phyloP scores from a whole-genome alignment of 1,139 yeast genomes.

The Magnusiomyces paraingens region DNA sequence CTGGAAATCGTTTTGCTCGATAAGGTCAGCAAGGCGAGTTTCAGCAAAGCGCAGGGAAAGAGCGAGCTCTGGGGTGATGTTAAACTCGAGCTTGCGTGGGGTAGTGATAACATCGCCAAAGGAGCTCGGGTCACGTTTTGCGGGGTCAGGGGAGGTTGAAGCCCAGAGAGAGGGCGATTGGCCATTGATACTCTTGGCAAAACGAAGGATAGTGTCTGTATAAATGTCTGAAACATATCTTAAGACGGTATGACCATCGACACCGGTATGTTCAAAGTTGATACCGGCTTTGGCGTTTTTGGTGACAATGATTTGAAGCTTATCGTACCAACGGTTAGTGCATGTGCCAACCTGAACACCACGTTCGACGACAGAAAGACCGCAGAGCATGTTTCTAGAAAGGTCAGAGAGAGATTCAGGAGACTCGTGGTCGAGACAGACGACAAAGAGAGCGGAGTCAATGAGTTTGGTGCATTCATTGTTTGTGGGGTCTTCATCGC shows the following conservation, averaged over 20 bases:
- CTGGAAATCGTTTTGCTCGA: conserved; percentile 83
- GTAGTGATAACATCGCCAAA: conserved; percentile 42
- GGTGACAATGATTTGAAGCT: conserved; percentile 82
- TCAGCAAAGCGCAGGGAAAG: conserved; percentile 85
- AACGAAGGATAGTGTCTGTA: conserved; percentile 81
- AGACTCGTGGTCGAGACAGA: conserved; percentile 74
- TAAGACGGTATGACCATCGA: conserved; percentile 89
- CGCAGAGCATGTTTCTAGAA: conserved; percentile 81
- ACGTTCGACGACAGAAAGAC: conserved; percentile 66
- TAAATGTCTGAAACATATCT: conserved; percentile 85
- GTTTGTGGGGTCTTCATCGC: conserved; percentile 36
- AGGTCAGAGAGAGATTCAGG: conserved; percentile 61
- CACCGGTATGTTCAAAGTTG: conserved; percentile 92
- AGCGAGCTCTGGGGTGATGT: conserved; percentile 67
- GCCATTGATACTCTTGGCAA: conserved; percentile 76
- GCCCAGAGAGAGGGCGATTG: conserved; percentile 78
- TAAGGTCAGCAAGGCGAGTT: conserved; percentile 78
- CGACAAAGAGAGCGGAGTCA: conserved; percentile 73
- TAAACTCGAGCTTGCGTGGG: conserved; percentile 89
- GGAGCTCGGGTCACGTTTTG: conserved; percentile 38
- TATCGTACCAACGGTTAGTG: conserved; percentile 93
- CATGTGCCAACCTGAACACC: conserved; percentile 93
- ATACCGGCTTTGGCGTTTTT: conserved; percentile 89
- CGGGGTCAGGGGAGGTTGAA: conserved; percentile 42
- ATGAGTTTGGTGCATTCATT: conserved; percentile 65